Conservation (phyloP, 129 eudicot genomes). For the Flaveria ramosissima region DNA sequence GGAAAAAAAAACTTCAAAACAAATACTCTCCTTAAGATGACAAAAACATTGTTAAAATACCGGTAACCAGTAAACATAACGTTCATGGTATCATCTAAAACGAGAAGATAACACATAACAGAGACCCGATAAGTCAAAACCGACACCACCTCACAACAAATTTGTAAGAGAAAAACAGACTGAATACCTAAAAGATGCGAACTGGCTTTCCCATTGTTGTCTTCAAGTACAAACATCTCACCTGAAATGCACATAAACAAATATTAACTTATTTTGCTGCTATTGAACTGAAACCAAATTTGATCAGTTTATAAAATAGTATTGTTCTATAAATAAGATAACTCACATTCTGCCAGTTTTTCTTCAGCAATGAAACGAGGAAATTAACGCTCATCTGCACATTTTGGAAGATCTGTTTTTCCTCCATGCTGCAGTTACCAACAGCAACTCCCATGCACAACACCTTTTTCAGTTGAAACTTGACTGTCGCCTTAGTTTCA, state of each 20-base stretch:
- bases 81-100: constrained; percentile 3
- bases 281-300: neutral
- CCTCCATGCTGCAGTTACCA: constrained; percentile 21
- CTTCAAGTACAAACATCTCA: constrained; percentile 51
- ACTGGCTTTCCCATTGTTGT: constrained; percentile 46
- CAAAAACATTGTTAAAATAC: neutral
- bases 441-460: constrained; percentile 16
- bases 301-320: neutral
- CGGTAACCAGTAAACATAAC: neutral
- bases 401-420: constrained; percentile 14
- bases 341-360: constrained; percentile 65
- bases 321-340: neutral
- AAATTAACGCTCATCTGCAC: constrained; percentile 47
- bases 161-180: neutral
- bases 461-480: constrained; percentile 19
- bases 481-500: constrained; percentile 10
- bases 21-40: neutral
- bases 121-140: neutral
- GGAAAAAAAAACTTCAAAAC: neutral
- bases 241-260: constrained; percentile 19
- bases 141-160: neutral
- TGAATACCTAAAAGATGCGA: constrained; percentile 35
- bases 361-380: constrained; percentile 54
- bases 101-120: neutral
- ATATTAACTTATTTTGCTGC: neutral